Percentiles rank a stretch among this genome's conserved stretches.
These are phyloP conservation scores for Bathelium albidoporum DNA, from an alignment of 495 filamentous ascomycete genomes.

Conservation along the genomic window DNA sequence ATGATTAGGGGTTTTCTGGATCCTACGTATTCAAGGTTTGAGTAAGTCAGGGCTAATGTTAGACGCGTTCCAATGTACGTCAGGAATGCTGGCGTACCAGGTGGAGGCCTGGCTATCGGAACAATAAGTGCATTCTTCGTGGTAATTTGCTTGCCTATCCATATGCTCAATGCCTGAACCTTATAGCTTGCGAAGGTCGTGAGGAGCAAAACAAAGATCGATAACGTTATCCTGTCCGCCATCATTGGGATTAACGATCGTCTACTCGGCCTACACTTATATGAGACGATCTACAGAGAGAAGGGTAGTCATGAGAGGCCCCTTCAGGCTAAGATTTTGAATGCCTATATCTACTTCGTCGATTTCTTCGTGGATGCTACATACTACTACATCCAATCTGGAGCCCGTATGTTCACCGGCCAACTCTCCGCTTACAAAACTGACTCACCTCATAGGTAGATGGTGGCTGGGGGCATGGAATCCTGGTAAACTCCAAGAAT, in stretches of 20 bases:
- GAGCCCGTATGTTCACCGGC: neutral
- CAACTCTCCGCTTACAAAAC: neutral
- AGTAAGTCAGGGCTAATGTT: too few relatives aligned
- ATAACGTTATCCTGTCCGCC: neutral
- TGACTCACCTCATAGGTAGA: neutral
- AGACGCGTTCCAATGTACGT: too few relatives aligned
- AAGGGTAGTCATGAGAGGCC: neutral
- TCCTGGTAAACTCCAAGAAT: neutral
- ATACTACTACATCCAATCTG: neutral
- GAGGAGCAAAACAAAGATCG: neutral
- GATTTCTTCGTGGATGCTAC: neutral
- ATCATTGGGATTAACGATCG: neutral
- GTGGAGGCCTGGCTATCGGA: conserved; percentile 7
- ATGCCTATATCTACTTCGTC: neutral
- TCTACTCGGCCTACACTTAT: neutral
- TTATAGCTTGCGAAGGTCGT: neutral
- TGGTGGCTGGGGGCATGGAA: neutral
- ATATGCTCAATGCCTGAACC: neutral
- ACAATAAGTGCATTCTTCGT: neutral
- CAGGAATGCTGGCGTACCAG: conserved; percentile 3
- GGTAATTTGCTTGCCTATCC: neutral
- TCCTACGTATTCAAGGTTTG: too few relatives aligned
- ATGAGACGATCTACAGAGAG: neutral
- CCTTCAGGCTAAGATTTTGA: neutral
- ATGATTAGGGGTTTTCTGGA: too few relatives aligned